phyloP scores from a whole-genome alignment of 345 rosid species.

The Eucalyptus caleyi region DNA sequence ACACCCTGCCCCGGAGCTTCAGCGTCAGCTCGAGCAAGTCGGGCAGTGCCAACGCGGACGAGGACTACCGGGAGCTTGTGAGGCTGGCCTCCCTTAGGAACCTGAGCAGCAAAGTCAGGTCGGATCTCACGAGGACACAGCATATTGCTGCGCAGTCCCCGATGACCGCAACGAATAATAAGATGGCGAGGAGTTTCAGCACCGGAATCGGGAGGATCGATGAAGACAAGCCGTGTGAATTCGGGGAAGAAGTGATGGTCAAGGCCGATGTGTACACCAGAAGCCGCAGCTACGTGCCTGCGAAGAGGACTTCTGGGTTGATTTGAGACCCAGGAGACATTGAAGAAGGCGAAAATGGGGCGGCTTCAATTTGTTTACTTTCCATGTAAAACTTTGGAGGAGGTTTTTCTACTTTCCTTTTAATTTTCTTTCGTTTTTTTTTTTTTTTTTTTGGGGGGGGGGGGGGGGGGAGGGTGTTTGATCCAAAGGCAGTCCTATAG shows the following conservation, averaged over 20 bases:
- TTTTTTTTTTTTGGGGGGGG: too few relatives aligned
- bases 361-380: not conserved
- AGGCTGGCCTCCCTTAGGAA: conserved; percentile 36
- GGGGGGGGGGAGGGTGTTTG: not conserved
- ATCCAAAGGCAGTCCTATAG: not conserved
- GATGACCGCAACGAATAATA: not conserved
- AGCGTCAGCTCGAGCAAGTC: conserved; percentile 23
- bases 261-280: conserved; percentile 5
- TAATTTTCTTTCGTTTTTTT: not conserved
- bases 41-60: not conserved
- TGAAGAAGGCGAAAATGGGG: not conserved
- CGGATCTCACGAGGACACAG: not conserved
- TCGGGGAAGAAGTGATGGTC: conserved; percentile 19
- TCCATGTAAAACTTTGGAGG: not conserved
- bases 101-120: not conserved
- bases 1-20: conserved; percentile 34
- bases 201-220: conserved; percentile 61
- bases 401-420: not conserved
- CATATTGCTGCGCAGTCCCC: not conserved
- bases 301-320: not conserved
- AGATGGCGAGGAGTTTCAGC: conserved; percentile 15
- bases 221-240: conserved; percentile 52
- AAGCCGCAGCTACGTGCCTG: conserved; percentile 25
- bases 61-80: conserved; percentile 33
- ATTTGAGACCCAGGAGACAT: not conserved